Base-by-base conservation (phyloP, 805 yeast species). In the Wickerhamomyces xylosicus region DNA sequence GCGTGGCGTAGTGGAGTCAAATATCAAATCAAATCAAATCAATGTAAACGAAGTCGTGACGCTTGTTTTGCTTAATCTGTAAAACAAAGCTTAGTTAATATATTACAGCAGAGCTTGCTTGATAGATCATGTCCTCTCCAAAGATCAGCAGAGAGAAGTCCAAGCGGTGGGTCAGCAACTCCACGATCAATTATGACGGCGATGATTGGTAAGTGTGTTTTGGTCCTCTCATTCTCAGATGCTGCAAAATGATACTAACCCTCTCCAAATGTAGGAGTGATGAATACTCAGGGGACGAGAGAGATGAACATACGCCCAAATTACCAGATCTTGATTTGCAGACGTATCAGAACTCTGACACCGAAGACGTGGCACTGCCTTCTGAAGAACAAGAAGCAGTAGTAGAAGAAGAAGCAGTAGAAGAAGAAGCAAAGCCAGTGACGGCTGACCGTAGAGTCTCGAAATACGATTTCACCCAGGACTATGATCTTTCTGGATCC, bases 101-200 rank as follows among this genome's bases (percentile, higher is more conserved):
- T n/a, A n/a, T n/a, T n/a, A n/a, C n/a, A n/a, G n/a, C n/a, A n/a
- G n/a, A n/a, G n/a, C n/a, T n/a, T n/a, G n/a, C n/a, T n/a, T n/a
- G n/a, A n/a, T n/a, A n/a, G n/a, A 21, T 7, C 25, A 21, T 25
- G 29, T 25, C 29, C n/a, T 25, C 29, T 5, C 29, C 29, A 9
- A 25, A 25, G 8, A 25, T 25, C 29, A 25, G 13, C 29, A 57
- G 69, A 40, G 53, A 58, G 48, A 64, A 63, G 44, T 61, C 67
- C 2, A 57, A 63, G 32, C 56, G 69, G 31, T 64, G 69, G 69
- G 61, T 52, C 3, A 62, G 63, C 40, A 69, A 66, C 5, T 57
- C 65, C 0, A 55, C 57, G 34, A 63, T 62, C 2, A 60, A 57
- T 25, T 64, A 64, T 39, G 66, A 62, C 41, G 70, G 70, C 19